Base-by-base conservation (phyloP, 176 grass and related monocot genomes). In the Miscanthus lutarioriparius region DNA sequence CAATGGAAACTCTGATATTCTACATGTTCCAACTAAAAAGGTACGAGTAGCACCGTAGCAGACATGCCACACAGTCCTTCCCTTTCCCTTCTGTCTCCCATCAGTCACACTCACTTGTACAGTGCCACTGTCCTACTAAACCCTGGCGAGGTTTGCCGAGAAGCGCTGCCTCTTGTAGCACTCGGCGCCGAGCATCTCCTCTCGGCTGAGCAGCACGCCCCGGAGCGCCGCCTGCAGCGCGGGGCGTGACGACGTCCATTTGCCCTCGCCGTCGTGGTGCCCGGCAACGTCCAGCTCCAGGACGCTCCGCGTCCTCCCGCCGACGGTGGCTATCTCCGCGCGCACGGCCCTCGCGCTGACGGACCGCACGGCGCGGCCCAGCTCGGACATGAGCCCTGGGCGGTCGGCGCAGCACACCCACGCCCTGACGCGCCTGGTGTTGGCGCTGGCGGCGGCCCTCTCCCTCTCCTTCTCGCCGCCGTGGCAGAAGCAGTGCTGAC, bases 331-430 rank as follows among this genome's bases (percentile, higher is more conserved):
- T 40, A 96, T 96, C 93, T 99, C 93, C 0, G 86, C 96, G 12
- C 91, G 89, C 4, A 99, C 93, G 28, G 96, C 91, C 84, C 78
- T 82, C 17, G 93, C 93, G 67, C 90, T 74, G 15, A 90, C 96
- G 8, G 96, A 96, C 47, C 88, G 85, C 69, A 92, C 89, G 48
- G 96, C 96, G 65, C 86, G 77, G 19, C 79, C 86, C 70, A 99
- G 88, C 83, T 99, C 96, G 15, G 89, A 86, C 96, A 99, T 96
- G 73, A 99, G 76, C 1, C 89, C 93, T 6, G 91, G 93, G 19
- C 93, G 89, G 83, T 99, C 93, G 27, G 87, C 87, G 77, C 96
- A 99, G 80, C 96, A 94, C 35, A 99, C 89, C 91, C 89, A 96
- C 17, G 91, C 93, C 80, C 80, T 88, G 36, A 99, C 78, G 59